Percentiles rank a stretch among this genome's conserved stretches.
Evolutionary conservation across 1,284 basidiomycete species (phyloP).

Genomic region (Ceratobasidium sp.): DNA sequence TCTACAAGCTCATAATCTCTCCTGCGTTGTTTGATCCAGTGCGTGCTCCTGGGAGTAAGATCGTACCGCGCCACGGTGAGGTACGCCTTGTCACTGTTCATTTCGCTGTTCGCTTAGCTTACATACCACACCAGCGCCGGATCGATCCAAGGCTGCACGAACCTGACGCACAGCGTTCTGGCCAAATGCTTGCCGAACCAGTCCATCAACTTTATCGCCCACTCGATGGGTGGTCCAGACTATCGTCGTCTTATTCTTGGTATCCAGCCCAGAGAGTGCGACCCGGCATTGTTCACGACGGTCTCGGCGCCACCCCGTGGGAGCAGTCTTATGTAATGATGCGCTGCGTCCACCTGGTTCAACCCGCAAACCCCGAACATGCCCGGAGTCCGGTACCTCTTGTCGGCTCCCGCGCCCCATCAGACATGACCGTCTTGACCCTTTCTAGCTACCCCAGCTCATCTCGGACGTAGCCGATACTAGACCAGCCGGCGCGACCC

Average conservation of each 20-base stretch:
- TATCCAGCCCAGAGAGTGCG: slow-evolving; percentile 86
- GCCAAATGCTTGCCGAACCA: slow-evolving; percentile 75
- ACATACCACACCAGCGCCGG: slow-evolving; percentile 77
- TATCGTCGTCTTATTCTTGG: slow-evolving; percentile 92
- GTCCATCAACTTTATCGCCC: slow-evolving; percentile 93
- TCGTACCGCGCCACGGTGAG: slow-evolving; percentile 96
- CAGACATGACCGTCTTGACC: slow-evolving; percentile 88
- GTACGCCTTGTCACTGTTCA: slow-evolving; percentile 64
- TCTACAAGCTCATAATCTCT: slow-evolving; percentile 80
- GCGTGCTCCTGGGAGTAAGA: slow-evolving; percentile 86
- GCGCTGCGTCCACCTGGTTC: slow-evolving; percentile 86
- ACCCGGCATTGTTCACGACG: slow-evolving; percentile 89
- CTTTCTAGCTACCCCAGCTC: slow-evolving; percentile 96
- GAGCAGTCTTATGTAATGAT: slow-evolving; percentile 99
- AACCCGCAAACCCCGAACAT: slow-evolving; percentile 93
- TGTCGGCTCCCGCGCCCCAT: slow-evolving; percentile 82
- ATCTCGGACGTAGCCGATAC: slow-evolving; percentile 87
- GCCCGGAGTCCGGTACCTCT: slow-evolving; percentile 89
- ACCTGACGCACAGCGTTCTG: slow-evolving; percentile 83
- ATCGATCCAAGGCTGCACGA: slow-evolving; percentile 87
- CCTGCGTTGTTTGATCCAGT: slow-evolving; percentile 82
- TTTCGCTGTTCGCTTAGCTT: background rate
- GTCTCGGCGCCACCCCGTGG: slow-evolving; percentile 96
- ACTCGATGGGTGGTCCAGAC: slow-evolving; percentile 98
- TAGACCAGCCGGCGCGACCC: slow-evolving; percentile 4